A percentile compares a stretch with the other conserved stretches of the same genome.
These are phyloP conservation scores for Chytridiales sp. DNA, from an alignment of 371 early-diverging fungal species.

Conservation along the genomic window DNA sequence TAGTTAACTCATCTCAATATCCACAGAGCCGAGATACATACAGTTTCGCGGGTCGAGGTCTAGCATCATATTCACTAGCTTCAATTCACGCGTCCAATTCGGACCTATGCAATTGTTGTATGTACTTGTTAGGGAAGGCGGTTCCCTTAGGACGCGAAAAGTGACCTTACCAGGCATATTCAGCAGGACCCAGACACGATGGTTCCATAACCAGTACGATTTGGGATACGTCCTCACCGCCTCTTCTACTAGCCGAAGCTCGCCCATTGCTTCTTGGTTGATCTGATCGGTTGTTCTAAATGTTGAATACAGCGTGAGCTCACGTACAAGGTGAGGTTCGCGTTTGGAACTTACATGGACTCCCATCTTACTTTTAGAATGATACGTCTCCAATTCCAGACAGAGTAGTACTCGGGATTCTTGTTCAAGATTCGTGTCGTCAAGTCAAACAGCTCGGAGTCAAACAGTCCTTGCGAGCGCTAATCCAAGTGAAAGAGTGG, in stretches of 20 bases:
- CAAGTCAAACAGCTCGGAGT: too few relatives aligned
- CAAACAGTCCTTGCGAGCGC: too few relatives aligned
- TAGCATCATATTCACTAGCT: slow-evolving; percentile 72
- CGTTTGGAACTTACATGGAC: not conserved
- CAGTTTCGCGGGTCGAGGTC: slow-evolving; percentile 89
- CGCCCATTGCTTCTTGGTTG: slow-evolving; percentile 6
- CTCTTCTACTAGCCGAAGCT: slow-evolving; percentile 28
- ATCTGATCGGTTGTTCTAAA: slow-evolving; percentile 22
- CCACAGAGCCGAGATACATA: slow-evolving; percentile 44
- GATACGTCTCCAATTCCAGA: slow-evolving; percentile 81
- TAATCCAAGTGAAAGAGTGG: too few relatives aligned
- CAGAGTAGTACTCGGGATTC: slow-evolving; percentile 90
- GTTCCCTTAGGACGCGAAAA: not conserved
- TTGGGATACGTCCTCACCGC: slow-evolving; percentile 59
- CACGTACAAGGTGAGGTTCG: not conserved
- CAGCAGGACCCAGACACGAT: slow-evolving; percentile 84
- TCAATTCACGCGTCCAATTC: slow-evolving; percentile 77
- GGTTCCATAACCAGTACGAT: slow-evolving; percentile 93
- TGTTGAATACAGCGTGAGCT: not conserved
- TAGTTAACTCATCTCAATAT: not conserved
- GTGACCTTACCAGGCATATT: slow-evolving; percentile 54
- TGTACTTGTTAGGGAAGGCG: not conserved
- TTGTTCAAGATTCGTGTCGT: slow-evolving; percentile 70
- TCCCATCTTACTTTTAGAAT: slow-evolving; percentile 7
- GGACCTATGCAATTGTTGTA: slow-evolving; percentile 40